Evolutionary conservation across 495 filamentous ascomycete species (phyloP), one percentile per base, ranked within the genome.

Genomic region (Neurospora sp.): DNA sequence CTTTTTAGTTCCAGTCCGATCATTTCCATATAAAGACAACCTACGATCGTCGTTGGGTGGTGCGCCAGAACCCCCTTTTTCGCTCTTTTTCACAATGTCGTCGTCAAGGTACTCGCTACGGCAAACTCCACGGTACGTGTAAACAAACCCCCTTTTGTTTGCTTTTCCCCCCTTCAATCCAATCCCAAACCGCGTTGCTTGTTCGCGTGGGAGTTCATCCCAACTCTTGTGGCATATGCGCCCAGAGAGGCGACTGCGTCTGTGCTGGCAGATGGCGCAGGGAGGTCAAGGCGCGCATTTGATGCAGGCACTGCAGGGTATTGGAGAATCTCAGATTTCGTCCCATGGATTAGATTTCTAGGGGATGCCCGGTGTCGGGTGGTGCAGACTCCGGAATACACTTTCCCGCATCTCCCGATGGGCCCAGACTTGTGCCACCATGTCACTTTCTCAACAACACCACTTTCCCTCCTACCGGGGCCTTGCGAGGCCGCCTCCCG

Each of bases 111-210:
- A 86, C 69, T 86, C 85, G 11, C 75, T 86, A 42, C 76, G 86
- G 48, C 84, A 85, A 79, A 88, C 86, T 70, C 86, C 86, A 39
- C 86, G 81, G 86, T 88, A 80, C 14, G 54, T 66, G 27, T 66
- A 59, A 59, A 59, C 54, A 66, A 31, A 35, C 23, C 54, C 48
- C 27, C 54, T 16, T 46, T 62, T 31, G 48, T 62, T 27, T 59
- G 48, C 48, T 59, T 59, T 23, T 2, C 46, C 11, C 11, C 23
- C 48, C 14, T 62, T 18, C 27, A 31, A 31, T 27, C 54, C 12
- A 62, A 66, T 66, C 54, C 14, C 27, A 18, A 62, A 31, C 23
- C 27, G 27, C 27, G 54, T 62, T 16, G 12, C 54, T 31, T 8
- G 27, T 62, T 35, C 6, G 54, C 54, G 27, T 66, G 27, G 27